Evolutionary conservation across 345 rosid species (phyloP).

Genomic region (Conringia planisiliqua): DNA sequence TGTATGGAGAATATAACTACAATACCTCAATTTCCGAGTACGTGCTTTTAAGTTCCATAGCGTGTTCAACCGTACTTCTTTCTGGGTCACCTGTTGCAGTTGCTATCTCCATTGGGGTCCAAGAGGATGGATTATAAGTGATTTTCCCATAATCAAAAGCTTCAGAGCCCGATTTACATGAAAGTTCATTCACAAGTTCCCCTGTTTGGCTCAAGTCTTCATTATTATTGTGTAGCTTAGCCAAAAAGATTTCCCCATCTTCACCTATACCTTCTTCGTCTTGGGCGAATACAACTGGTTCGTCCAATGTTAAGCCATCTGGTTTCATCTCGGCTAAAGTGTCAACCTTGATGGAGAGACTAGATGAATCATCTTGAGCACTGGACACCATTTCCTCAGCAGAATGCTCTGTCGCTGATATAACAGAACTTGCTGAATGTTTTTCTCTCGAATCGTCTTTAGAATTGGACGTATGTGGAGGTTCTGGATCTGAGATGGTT

Average conservation of each 20-base stretch:
- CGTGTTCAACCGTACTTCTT: slow-evolving; percentile 56
- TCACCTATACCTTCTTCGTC: slow-evolving; percentile 41
- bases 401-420: slow-evolving; percentile 8
- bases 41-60: slow-evolving; percentile 67
- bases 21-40: slow-evolving; percentile 85
- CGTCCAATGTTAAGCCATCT: slow-evolving; percentile 35
- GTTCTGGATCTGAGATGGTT: slow-evolving; percentile 14
- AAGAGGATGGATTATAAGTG: slow-evolving; percentile 58
- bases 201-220: slow-evolving; percentile 25
- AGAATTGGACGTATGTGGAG: slow-evolving; percentile 6
- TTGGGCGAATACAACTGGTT: slow-evolving; percentile 30
- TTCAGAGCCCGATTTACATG: slow-evolving; percentile 38
- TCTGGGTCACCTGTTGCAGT: slow-evolving; percentile 75
- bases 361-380: slow-evolving; percentile 27
- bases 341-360: slow-evolving; percentile 32
- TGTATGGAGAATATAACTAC: neutral
- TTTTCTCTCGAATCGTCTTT: slow-evolving; percentile 12
- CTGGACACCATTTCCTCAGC: slow-evolving; percentile 4
- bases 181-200: slow-evolving; percentile 34
- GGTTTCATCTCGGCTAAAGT: slow-evolving; percentile 37
- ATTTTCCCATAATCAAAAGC: slow-evolving; percentile 30
- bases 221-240: slow-evolving; percentile 42
- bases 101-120: slow-evolving; percentile 84
- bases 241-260: slow-evolving; percentile 48
- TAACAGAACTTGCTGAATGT: neutral